Conservation (phyloP, 805 yeast species). For the Saccharomycopsis olivae region DNA sequence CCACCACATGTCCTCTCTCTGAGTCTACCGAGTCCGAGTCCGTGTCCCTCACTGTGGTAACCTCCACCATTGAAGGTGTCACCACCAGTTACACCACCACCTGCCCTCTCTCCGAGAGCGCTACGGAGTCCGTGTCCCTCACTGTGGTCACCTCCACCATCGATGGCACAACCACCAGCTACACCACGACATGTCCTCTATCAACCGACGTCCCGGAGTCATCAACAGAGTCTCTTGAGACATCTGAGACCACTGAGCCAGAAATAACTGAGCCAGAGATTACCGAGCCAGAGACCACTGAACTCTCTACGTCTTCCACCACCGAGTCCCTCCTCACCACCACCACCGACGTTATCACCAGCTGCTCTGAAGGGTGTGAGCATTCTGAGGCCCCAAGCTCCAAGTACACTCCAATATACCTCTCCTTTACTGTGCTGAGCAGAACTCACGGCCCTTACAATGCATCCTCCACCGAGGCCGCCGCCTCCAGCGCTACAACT, state of each 20-base stretch:
- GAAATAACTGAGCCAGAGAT: neutral
- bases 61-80: conserved; percentile 5
- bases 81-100: conserved; percentile 11
- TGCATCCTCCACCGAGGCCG: neutral
- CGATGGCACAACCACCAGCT: conserved; percentile 1
- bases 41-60: neutral
- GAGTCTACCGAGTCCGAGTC: too few species aligned
- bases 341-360: conserved; percentile 1
- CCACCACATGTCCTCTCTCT: neutral
- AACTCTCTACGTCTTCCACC: neutral
- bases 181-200: conserved; percentile 2
- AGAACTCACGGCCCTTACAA: neutral
- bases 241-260: neutral
- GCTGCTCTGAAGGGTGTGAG: conserved; percentile 5
- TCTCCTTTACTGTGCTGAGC: neutral
- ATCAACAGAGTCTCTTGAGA: neutral
- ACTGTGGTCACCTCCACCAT: conserved; percentile 1
- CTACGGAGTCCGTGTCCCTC: neutral
- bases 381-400: neutral
- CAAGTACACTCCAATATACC: neutral
- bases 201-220: neutral
- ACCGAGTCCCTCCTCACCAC: too few species aligned
- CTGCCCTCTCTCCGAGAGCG: conserved; percentile 4
- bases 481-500: too few species aligned
- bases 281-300: neutral